Percentiles rank a stretch among this genome's conserved stretches.
These are phyloP conservation scores for Tephrocybe sp. DNA, from an alignment of 768 basidiomycete species.

Conservation along the genomic window DNA sequence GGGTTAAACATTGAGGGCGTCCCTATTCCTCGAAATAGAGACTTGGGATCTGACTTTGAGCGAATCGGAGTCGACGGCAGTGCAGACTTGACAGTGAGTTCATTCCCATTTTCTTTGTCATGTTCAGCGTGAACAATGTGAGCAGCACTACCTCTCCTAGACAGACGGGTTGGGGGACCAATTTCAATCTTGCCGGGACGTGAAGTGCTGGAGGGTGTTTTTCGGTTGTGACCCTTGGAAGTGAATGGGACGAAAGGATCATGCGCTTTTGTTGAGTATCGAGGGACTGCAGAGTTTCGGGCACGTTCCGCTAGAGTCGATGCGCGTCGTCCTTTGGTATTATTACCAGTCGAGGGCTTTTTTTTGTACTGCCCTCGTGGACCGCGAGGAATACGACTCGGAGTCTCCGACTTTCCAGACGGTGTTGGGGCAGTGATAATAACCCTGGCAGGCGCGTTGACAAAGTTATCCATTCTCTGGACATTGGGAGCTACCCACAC, in stretches of 20 bases:
- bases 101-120: conserved; percentile 41
- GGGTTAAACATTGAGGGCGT: conserved; percentile 45
- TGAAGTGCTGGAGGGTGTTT: conserved; percentile 28
- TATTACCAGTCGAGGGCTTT: conserved; percentile 24
- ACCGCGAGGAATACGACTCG: conserved; percentile 40
- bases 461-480: conserved; percentile 39
- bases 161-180: conserved; percentile 16
- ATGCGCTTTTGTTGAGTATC: conserved; percentile 13
- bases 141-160: conserved; percentile 10
- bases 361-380: conserved; percentile 37
- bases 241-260: conserved; percentile 34
- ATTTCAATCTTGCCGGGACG: conserved; percentile 13
- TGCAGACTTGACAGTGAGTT: conserved; percentile 32
- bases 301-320: conserved; percentile 24
- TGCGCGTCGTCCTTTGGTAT: conserved; percentile 25
- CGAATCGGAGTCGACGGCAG: conserved; percentile 48
- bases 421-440: conserved; percentile 56
- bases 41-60: conserved; percentile 30
- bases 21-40: conserved; percentile 36
- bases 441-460: conserved; percentile 48
- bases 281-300: conserved; percentile 17
- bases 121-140: conserved; percentile 20
- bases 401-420: conserved; percentile 30
- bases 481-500: conserved; percentile 16
- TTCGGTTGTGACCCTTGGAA: conserved; percentile 26